phyloP scores from a whole-genome alignment of 208 protist genomes.

The Endotrypanum monterogeii region DNA sequence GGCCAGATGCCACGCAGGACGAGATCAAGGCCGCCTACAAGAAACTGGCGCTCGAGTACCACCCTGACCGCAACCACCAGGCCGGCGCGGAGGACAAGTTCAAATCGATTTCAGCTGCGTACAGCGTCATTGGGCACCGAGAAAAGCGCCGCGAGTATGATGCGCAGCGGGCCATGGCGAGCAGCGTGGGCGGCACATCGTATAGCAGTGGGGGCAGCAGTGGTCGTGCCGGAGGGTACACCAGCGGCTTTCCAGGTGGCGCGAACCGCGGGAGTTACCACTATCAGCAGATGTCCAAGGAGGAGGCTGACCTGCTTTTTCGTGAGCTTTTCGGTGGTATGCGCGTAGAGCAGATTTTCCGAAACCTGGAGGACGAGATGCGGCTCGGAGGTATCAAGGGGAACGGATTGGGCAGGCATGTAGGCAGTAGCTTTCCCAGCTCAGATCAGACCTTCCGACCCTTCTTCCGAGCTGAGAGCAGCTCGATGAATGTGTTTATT shows the following conservation, averaged over 20 bases:
- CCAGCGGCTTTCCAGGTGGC: slow-evolving; percentile 21
- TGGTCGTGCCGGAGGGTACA: background rate
- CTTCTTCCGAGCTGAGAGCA: slow-evolving; percentile 58
- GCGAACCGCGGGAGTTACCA: slow-evolving; percentile 21
- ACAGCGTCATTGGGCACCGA: slow-evolving; percentile 83
- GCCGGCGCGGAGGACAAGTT: slow-evolving; percentile 87
- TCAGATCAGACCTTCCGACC: slow-evolving; percentile 59
- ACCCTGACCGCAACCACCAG: slow-evolving; percentile 89
- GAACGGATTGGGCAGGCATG: slow-evolving; percentile 33
- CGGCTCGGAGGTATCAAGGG: slow-evolving; percentile 36
- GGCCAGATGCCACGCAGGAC: slow-evolving; percentile 67
- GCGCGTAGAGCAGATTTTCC: slow-evolving; percentile 87
- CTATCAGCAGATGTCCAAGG: slow-evolving; percentile 88
- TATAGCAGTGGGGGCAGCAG: slow-evolving; percentile 9
- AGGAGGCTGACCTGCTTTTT: slow-evolving; percentile 86
- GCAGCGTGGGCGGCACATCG: slow-evolving; percentile 25
- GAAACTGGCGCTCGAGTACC: slow-evolving; percentile 86
- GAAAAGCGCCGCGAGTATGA: slow-evolving; percentile 82
- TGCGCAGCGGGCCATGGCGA: slow-evolving; percentile 40
- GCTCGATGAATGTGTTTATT: slow-evolving; percentile 49
- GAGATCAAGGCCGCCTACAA: slow-evolving; percentile 93
- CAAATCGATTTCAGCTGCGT: slow-evolving; percentile 85
- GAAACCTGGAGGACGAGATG: slow-evolving; percentile 81
- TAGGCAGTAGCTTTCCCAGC: slow-evolving; percentile 42
- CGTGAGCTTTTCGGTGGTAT: slow-evolving; percentile 86